Conservation (phyloP, 2,329 filamentous ascomycete genomes). For the Fusarium sp. region DNA sequence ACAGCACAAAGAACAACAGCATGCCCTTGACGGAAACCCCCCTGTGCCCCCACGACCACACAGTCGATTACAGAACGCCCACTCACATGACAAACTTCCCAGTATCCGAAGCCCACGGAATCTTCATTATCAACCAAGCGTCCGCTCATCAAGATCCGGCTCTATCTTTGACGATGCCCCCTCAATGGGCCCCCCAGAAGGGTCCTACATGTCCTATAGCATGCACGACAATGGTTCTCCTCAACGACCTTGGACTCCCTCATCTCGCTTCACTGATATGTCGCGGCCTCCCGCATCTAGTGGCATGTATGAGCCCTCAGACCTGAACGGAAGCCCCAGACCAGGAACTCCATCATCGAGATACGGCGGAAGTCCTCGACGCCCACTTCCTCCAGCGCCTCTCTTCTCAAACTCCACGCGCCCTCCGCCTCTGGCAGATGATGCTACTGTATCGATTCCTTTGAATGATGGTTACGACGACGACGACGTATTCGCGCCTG, state of each 20-base stretch:
- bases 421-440: slow-evolving; percentile 68
- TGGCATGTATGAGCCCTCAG: slow-evolving; percentile 83
- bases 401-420: slow-evolving; percentile 73
- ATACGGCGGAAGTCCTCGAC: slow-evolving; percentile 87
- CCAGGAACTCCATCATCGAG: slow-evolving; percentile 90
- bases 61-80: slow-evolving; percentile 42
- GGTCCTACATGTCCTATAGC: slow-evolving; percentile 69
- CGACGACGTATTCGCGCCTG: slow-evolving; percentile 79
- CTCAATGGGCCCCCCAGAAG: slow-evolving; percentile 70
- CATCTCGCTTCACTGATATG: slow-evolving; percentile 54
- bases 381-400: slow-evolving; percentile 88
- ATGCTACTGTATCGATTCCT: slow-evolving; percentile 78
- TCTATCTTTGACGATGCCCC: slow-evolving; percentile 68
- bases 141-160: slow-evolving; percentile 59
- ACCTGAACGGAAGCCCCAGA: slow-evolving; percentile 88
- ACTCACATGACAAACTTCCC: slow-evolving; percentile 56
- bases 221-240: slow-evolving; percentile 57
- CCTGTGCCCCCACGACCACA: slow-evolving; percentile 31
- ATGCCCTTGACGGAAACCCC: slow-evolving; percentile 34
- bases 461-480: slow-evolving; percentile 67
- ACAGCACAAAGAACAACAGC: slow-evolving; percentile 46
- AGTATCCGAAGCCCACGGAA: slow-evolving; percentile 57
- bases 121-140: slow-evolving; percentile 62
- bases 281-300: slow-evolving; percentile 75
- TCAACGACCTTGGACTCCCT: slow-evolving; percentile 69